Conservation (phyloP, 179 eudicot genomes). For the Silene vulgaris region DNA sequence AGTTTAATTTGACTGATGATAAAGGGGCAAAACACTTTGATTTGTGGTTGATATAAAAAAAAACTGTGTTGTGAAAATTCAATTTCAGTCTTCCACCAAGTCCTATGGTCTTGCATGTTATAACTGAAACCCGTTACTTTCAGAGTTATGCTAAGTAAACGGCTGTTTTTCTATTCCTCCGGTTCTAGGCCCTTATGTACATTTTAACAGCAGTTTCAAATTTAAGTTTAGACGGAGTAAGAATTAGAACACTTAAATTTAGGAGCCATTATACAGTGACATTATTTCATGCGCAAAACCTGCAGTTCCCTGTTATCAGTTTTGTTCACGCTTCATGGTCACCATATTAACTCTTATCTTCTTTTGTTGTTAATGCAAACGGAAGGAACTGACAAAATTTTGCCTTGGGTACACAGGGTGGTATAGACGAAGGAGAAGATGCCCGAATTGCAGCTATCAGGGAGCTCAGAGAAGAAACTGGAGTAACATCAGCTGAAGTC, state of each 20-base stretch:
- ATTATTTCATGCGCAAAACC: neutral
- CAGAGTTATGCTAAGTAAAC: neutral
- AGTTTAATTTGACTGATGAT: neutral
- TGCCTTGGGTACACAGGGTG: slow-evolving; percentile 54
- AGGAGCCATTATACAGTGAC: neutral
- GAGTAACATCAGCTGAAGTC: slow-evolving; percentile 74
- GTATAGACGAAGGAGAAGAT: slow-evolving; percentile 81
- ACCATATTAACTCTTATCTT: neutral
- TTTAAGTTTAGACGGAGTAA: neutral
- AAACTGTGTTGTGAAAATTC: neutral
- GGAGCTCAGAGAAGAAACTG: slow-evolving; percentile 95
- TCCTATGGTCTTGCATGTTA: neutral
- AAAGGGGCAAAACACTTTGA: neutral
- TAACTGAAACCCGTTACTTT: neutral
- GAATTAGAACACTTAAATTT: neutral
- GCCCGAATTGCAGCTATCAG: slow-evolving; percentile 72
- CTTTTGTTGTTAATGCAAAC: neutral
- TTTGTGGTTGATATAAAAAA: neutral
- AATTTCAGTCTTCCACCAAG: neutral
- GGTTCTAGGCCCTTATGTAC: no score
- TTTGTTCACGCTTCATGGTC: neutral
- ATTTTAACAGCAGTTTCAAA: no score
- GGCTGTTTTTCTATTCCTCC: neutral
- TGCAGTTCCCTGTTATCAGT: neutral
- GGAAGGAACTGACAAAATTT: slow-evolving; percentile 9